Evolutionary conservation across 2,329 filamentous ascomycete species (phyloP).

Genomic region (Ceratocystis lukuohia): DNA sequence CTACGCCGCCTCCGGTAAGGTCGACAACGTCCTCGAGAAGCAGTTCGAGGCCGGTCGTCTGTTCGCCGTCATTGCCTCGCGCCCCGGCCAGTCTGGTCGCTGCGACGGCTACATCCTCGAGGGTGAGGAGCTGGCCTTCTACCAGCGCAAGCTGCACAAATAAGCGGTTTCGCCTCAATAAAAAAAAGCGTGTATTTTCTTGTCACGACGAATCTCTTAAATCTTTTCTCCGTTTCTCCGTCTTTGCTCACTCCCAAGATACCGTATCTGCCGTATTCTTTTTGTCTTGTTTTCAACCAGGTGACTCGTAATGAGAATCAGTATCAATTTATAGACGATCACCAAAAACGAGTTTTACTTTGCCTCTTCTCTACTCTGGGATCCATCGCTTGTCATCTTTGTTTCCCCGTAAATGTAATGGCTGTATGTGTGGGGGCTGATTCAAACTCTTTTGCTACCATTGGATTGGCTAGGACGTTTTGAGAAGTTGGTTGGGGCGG

Average conservation of each 20-base stretch:
- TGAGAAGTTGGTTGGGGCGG: too few relatives aligned
- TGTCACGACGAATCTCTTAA: slow-evolving; percentile 6
- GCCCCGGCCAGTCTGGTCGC: slow-evolving; percentile 94
- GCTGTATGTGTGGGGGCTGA: too few relatives aligned
- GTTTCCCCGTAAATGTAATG: neutral
- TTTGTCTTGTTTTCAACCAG: slow-evolving; percentile 2
- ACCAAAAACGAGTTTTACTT: slow-evolving; percentile 3
- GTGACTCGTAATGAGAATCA: slow-evolving; percentile 3
- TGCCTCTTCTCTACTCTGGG: neutral
- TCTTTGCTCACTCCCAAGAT: neutral
- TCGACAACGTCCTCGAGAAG: slow-evolving; percentile 83
- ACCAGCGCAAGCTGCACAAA: slow-evolving; percentile 99
- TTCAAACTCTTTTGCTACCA: too few relatives aligned
- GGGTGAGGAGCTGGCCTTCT: slow-evolving; percentile 99
- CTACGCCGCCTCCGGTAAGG: slow-evolving; percentile 74
- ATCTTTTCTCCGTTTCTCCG: neutral
- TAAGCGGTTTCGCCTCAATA: slow-evolving; percentile 39
- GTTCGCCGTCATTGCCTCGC: slow-evolving; percentile 81
- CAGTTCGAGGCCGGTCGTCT: slow-evolving; percentile 99
- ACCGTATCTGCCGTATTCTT: neutral
- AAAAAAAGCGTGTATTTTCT: slow-evolving; percentile 20
- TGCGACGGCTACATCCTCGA: slow-evolving; percentile 96
- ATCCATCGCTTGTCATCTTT: neutral
- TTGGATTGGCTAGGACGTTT: too few relatives aligned
- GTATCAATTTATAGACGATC: neutral